Percentiles rank a stretch among this genome's conserved stretches.
These are phyloP conservation scores for Trypanosoma boissoni DNA, from an alignment of 208 protist species.

Conservation along the genomic window DNA sequence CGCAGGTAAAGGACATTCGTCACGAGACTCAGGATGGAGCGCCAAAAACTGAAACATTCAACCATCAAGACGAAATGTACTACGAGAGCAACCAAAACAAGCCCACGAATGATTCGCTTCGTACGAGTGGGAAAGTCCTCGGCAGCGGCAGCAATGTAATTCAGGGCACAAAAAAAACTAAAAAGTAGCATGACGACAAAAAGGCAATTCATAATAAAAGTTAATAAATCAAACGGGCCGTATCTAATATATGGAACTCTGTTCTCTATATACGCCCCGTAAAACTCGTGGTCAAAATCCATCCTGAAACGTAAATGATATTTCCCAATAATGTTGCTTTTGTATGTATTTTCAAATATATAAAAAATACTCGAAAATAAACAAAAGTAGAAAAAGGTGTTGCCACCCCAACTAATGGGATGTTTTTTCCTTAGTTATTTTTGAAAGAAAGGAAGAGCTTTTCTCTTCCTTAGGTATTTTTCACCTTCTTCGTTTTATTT, in stretches of 20 bases:
- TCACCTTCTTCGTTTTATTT: too few species aligned
- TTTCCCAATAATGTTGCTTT: background rate
- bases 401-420: too few species aligned
- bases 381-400: too few species aligned
- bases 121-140: constrained; percentile 53
- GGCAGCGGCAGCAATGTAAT: constrained; percentile 41
- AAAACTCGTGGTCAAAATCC: constrained; percentile 25
- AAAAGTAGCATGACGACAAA: constrained; percentile 30
- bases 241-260: constrained; percentile 32
- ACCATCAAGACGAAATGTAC: constrained; percentile 37
- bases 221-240: constrained; percentile 44
- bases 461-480: too few species aligned
- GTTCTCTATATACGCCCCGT: background rate
- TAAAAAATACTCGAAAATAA: too few species aligned
- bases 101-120: constrained; percentile 25
- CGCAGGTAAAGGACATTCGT: constrained; percentile 46
- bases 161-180: constrained; percentile 35
- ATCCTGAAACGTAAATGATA: background rate
- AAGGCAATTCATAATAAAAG: constrained; percentile 42
- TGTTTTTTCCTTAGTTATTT: too few species aligned
- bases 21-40: constrained; percentile 41
- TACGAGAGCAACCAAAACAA: constrained; percentile 33
- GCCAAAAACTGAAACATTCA: constrained; percentile 53
- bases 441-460: too few species aligned
- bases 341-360: background rate